These are phyloP conservation scores for Trematosphaeria pertusa DNA, from an alignment of 2,329 filamentous ascomycete genomes.

Conservation along the genomic window DNA sequence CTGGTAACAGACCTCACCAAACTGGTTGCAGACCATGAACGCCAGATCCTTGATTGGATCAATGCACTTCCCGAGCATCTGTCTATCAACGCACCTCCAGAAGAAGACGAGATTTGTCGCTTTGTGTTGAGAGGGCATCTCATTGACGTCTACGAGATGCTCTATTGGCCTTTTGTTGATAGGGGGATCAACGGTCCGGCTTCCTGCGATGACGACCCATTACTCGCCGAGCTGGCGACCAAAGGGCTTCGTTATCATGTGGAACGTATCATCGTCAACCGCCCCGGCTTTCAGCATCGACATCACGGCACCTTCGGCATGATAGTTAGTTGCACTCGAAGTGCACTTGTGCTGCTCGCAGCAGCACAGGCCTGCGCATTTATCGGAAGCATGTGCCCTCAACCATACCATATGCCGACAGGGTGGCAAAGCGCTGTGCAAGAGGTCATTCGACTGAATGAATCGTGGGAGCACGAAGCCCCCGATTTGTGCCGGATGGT, in stretches of 20 bases:
- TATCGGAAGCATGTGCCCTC: no score
- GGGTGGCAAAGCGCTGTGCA: constrained; percentile 1
- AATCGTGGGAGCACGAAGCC: background rate
- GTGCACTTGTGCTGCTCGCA: constrained; percentile 14
- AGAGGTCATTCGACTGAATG: background rate
- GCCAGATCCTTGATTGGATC: constrained; percentile 3
- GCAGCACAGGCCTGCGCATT: no score
- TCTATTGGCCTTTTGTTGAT: constrained; percentile 6
- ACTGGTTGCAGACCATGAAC: background rate
- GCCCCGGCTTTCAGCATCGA: constrained; percentile 1
- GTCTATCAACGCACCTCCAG: background rate
- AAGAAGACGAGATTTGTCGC: constrained; percentile 3
- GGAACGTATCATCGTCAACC: no score
- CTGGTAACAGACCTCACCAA: background rate
- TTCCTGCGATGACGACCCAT: no score
- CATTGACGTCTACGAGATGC: constrained; percentile 4
- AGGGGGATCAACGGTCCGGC: no score
- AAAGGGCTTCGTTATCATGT: no score
- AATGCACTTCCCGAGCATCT: constrained; percentile 3
- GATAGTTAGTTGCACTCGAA: constrained; percentile 10
- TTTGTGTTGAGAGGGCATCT: constrained; percentile 8
- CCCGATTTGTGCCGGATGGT: background rate
- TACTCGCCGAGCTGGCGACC: no score
- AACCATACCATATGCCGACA: background rate
- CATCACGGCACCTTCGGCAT: constrained; percentile 17